Evolutionary conservation across 164 flowering plant species (phyloP).

Genomic region (Vitis rotundifolia): DNA sequence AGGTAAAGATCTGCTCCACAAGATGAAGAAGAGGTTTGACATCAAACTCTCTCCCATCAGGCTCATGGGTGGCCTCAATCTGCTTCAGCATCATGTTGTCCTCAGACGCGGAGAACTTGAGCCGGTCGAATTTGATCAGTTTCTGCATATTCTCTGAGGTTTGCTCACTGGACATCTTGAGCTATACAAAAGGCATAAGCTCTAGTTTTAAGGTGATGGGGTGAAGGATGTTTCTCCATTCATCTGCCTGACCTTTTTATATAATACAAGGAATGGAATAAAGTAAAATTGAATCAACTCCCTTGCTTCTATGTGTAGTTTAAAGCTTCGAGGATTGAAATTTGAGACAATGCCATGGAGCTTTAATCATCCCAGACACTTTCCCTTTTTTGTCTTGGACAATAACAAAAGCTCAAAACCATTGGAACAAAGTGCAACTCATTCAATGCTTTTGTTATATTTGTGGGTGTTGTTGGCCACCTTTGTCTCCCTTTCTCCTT

Average conservation of each 20-base stretch:
- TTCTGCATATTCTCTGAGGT: not conserved
- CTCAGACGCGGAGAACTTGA: constrained; percentile 15
- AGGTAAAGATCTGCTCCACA: constrained; percentile 30
- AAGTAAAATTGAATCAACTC: constrained; percentile 16
- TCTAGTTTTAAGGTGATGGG: too few species aligned
- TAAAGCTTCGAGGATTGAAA: too few species aligned
- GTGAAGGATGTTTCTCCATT: not conserved
- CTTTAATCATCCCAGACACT: too few species aligned
- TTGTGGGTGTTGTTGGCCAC: too few species aligned
- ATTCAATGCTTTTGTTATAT: too few species aligned
- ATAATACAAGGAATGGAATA: constrained; percentile 6
- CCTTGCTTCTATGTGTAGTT: constrained; percentile 18
- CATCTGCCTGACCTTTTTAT: not conserved
- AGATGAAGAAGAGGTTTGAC: constrained; percentile 30
- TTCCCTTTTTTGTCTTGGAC: too few species aligned
- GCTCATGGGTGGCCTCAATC: constrained; percentile 28
- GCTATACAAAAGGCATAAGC: not conserved
- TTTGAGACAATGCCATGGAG: not conserved
- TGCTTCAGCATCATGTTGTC: constrained; percentile 27
- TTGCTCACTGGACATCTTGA: constrained; percentile 4
- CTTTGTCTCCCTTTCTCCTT: too few species aligned
- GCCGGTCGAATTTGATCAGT: constrained; percentile 1
- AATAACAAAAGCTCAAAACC: too few species aligned
- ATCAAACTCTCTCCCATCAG: constrained; percentile 28
- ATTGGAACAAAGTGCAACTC: too few species aligned